A percentile compares a stretch with the other conserved stretches of the same genome.
phyloP scores from a whole-genome alignment of 257 asterid species.

The Gentiana dahurica region DNA sequence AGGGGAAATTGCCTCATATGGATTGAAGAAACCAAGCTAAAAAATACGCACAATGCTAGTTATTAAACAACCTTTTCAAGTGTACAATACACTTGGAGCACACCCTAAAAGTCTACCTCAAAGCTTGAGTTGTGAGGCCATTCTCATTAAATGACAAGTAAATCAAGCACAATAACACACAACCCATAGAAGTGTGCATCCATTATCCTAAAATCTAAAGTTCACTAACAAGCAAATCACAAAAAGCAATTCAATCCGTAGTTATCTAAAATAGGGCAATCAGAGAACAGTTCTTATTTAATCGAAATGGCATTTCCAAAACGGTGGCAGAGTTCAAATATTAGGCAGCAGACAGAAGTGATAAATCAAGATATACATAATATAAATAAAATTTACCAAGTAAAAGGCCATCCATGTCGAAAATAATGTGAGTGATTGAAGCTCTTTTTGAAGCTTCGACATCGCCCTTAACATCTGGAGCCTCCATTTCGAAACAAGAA shows the following conservation, averaged over 20 bases:
- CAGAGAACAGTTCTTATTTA: neutral
- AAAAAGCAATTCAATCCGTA: neutral
- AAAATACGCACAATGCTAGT: too few relatives aligned
- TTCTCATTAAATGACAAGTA: too few relatives aligned
- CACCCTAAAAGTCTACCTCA: too few relatives aligned
- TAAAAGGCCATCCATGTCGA: slow-evolving; percentile 97
- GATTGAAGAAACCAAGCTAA: too few relatives aligned
- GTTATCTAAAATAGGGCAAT: neutral
- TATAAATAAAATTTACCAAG: slow-evolving; percentile 40
- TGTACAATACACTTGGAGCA: too few relatives aligned
- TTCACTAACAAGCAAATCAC: too few relatives aligned
- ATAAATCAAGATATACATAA: neutral
- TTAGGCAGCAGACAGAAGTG: neutral
- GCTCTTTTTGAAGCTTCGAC: slow-evolving; percentile 27
- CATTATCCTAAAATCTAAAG: too few relatives aligned
- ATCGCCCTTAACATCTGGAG: slow-evolving; percentile 10
- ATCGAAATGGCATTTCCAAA: neutral
- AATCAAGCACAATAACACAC: too few relatives aligned
- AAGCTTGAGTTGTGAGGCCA: too few relatives aligned
- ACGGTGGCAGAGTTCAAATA: neutral
- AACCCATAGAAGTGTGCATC: too few relatives aligned
- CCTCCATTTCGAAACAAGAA: slow-evolving; percentile 29
- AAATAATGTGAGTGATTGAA: slow-evolving; percentile 69
- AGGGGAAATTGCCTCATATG: too few relatives aligned
- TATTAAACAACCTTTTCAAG: too few relatives aligned